Percentiles rank a stretch among this genome's conserved stretches.
Conservation (phyloP, 2,329 filamentous ascomycete species). For the Colletotrichum chlorophyti region DNA sequence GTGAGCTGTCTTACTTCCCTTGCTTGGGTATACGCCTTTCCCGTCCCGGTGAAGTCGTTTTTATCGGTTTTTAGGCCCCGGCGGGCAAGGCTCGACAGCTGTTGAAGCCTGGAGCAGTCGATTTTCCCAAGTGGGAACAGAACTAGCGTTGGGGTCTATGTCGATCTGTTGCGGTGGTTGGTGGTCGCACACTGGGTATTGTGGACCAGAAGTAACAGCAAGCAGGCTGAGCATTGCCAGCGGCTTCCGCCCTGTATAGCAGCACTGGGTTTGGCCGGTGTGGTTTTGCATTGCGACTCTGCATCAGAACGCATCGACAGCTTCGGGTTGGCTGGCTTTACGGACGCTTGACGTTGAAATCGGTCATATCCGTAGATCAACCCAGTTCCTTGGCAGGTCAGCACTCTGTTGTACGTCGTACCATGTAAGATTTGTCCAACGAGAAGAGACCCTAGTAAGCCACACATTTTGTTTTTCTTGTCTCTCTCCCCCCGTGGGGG, state of each 20-base stretch:
- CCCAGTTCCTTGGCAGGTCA: slow-evolving; percentile 18
- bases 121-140: neutral
- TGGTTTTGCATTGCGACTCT: neutral
- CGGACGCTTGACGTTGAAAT: neutral
- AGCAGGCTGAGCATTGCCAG: neutral
- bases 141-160: neutral
- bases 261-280: slow-evolving; percentile 3
- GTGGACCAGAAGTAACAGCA: neutral
- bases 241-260: neutral
- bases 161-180: slow-evolving; percentile 1
- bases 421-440: too few species aligned
- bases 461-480: neutral
- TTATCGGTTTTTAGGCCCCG: neutral
- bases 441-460: neutral
- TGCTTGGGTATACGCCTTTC: slow-evolving; percentile 4
- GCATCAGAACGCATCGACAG: slow-evolving; percentile 10
- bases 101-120: neutral
- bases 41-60: neutral
- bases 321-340: too few species aligned
- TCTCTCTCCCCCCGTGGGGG: neutral
- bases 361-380: slow-evolving; percentile 1
- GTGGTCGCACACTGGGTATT: too few species aligned
- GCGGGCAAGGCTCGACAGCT: too few species aligned
- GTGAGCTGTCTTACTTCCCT: neutral
- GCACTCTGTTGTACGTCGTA: slow-evolving; percentile 16